These are phyloP conservation scores for Peniophora sp. DNA, from an alignment of 1,284 basidiomycete species.

Conservation along the genomic window DNA sequence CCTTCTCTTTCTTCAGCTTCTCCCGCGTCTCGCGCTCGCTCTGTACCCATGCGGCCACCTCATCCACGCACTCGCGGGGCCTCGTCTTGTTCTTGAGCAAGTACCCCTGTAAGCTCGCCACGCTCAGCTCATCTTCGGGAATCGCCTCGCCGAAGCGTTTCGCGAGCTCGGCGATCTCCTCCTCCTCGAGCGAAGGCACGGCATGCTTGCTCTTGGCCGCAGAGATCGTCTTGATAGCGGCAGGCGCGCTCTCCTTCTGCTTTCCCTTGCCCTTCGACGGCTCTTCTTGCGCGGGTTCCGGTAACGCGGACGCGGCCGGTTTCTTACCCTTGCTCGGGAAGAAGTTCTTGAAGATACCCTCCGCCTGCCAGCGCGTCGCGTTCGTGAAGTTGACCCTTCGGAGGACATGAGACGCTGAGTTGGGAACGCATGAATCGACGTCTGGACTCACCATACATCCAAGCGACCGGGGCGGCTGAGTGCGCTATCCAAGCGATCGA, in stretches of 20 bases:
- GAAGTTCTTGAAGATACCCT: constrained; percentile 87
- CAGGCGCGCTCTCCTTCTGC: not conserved
- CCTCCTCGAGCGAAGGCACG: constrained; percentile 64
- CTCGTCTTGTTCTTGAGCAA: constrained; percentile 79
- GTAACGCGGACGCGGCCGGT: constrained; percentile 20
- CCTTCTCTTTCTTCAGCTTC: constrained; percentile 79
- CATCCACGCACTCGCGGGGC: constrained; percentile 72
- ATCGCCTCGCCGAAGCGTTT: constrained; percentile 71
- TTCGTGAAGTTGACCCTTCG: constrained; percentile 81
- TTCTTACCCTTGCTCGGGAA: constrained; percentile 57
- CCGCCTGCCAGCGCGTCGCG: constrained; percentile 81
- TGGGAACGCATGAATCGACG: not conserved
- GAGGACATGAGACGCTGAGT: not conserved
- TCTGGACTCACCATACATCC: constrained; percentile 44
- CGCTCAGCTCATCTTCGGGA: constrained; percentile 76
- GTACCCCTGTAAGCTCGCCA: constrained; percentile 78
- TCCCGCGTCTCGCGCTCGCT: constrained; percentile 75
- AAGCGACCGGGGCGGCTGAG: constrained; percentile 75
- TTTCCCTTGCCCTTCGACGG: not conserved
- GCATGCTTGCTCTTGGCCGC: constrained; percentile 61
- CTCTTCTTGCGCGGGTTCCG: constrained; percentile 46
- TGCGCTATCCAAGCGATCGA: constrained; percentile 78
- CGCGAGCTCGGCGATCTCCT: constrained; percentile 65
- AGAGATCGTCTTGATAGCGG: constrained; percentile 41
- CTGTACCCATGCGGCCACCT: constrained; percentile 63